Evolutionary conservation across 352 stramenopile genomes (phyloP).

Genomic region (Phytophthora tubulina): DNA sequence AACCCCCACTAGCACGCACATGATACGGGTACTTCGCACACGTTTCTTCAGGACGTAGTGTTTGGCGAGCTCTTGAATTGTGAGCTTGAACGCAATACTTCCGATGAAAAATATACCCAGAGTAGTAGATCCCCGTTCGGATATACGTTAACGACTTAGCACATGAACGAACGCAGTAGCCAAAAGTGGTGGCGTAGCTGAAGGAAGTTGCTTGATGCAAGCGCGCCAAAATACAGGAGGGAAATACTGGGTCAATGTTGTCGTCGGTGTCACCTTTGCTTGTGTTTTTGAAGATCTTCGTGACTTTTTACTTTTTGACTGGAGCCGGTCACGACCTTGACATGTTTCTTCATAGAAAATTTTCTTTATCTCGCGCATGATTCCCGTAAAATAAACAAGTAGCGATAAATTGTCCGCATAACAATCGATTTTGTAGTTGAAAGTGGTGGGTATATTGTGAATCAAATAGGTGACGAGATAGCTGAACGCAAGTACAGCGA

Average conservation of each 20-base stretch:
- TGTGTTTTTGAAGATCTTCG: background rate
- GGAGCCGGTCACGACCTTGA: conserved; percentile 15
- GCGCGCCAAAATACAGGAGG: conserved; percentile 16
- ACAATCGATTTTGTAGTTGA: conserved; percentile 33
- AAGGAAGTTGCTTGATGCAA: conserved; percentile 3
- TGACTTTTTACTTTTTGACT: background rate
- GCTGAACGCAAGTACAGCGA: conserved; percentile 2
- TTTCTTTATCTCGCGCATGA: conserved; percentile 6
- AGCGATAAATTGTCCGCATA: conserved; percentile 30
- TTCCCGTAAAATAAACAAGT: conserved; percentile 24
- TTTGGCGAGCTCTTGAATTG: conserved; percentile 44
- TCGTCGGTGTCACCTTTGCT: too few species aligned
- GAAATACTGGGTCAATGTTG: background rate
- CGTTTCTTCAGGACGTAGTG: conserved; percentile 25
- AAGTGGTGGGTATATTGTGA: background rate
- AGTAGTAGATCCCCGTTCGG: background rate
- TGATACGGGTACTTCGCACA: conserved; percentile 23
- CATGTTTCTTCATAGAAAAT: conserved; percentile 37
- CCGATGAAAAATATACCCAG: conserved; percentile 1
- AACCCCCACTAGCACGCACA: conserved; percentile 46
- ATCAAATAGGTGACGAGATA: conserved; percentile 12
- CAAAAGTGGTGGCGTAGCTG: background rate
- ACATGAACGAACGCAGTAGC: conserved; percentile 1
- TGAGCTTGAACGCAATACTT: conserved; percentile 35
- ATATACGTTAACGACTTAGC: conserved; percentile 13